These are phyloP conservation scores for Erodium trifolium DNA, from an alignment of 441 rosid species.

Conservation along the genomic window DNA sequence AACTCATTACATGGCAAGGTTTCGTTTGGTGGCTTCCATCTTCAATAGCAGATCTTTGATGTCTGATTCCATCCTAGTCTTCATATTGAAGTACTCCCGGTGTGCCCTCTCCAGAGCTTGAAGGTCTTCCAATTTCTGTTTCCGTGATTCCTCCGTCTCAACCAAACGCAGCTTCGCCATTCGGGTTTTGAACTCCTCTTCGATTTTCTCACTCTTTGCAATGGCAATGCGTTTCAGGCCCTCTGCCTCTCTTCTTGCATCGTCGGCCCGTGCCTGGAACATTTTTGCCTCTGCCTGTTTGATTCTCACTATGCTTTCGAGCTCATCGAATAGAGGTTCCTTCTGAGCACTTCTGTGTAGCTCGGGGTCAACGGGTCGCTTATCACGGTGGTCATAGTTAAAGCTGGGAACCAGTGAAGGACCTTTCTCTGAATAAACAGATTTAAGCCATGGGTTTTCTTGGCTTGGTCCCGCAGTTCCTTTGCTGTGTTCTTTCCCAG, in stretches of 20 bases:
- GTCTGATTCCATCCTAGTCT: conserved; percentile 77
- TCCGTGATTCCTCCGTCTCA: conserved; percentile 59
- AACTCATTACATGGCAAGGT: conserved; percentile 42
- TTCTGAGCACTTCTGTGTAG: conserved; percentile 36
- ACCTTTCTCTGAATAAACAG: conserved; percentile 50
- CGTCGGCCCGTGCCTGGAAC: conserved; percentile 85
- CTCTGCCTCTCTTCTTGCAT: conserved; percentile 84
- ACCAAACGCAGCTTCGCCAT: conserved; percentile 48
- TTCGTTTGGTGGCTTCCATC: conserved; percentile 78
- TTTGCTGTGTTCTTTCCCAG: conserved; percentile 46
- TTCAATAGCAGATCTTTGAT: conserved; percentile 67
- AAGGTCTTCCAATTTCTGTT: conserved; percentile 56
- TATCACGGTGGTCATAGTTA: conserved; percentile 42
- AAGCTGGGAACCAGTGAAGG: conserved; percentile 45
- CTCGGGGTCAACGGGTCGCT: conserved; percentile 35
- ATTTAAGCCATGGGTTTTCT: conserved; percentile 52
- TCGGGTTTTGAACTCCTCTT: conserved; percentile 59
- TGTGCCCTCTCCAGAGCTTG: conserved; percentile 57
- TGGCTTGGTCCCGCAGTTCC: conserved; percentile 46
- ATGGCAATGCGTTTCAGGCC: conserved; percentile 69
- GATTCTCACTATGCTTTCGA: conserved; percentile 80
- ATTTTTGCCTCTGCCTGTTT: conserved; percentile 86
- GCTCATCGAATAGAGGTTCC: conserved; percentile 69
- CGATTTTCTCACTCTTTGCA: conserved; percentile 68
- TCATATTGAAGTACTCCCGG: conserved; percentile 49